Percentiles rank a stretch among this genome's conserved stretches.
Conservation (phyloP, 768 basidiomycete genomes). For the Phlebiopsis gigantea region DNA sequence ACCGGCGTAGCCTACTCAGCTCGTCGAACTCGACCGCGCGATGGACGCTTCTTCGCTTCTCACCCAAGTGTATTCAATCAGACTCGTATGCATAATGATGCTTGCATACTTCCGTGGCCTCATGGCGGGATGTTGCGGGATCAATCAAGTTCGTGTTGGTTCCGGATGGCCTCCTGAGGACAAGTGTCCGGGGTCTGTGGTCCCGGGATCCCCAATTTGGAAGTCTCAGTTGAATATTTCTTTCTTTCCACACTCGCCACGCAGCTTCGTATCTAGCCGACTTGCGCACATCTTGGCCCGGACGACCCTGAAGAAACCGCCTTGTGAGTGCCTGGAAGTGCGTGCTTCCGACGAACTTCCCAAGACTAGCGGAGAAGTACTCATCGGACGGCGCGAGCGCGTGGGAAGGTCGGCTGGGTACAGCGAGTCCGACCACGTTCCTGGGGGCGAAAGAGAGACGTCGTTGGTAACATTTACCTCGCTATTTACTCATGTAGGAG, state of each 20-base stretch:
- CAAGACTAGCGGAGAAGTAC: background rate
- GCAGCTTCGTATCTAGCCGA: background rate
- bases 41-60: background rate
- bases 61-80: background rate
- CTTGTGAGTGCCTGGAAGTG: background rate
- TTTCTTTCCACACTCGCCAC: background rate
- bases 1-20: background rate
- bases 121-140: background rate
- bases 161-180: background rate
- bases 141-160: background rate
- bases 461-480: too few species aligned
- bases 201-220: background rate
- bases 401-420: background rate
- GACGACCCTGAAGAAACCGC: too few species aligned
- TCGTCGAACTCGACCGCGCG: background rate
- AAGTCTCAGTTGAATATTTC: background rate
- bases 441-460: too few species aligned
- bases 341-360: background rate
- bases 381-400: background rate
- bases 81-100: background rate
- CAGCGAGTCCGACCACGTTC: too few species aligned
- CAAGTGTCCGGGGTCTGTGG: background rate
- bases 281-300: background rate
- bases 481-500: too few species aligned
- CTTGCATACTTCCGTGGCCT: background rate